These are phyloP conservation scores for Thielaviopsis euricoi DNA, from an alignment of 2,329 filamentous ascomycete species.

Conservation along the genomic window DNA sequence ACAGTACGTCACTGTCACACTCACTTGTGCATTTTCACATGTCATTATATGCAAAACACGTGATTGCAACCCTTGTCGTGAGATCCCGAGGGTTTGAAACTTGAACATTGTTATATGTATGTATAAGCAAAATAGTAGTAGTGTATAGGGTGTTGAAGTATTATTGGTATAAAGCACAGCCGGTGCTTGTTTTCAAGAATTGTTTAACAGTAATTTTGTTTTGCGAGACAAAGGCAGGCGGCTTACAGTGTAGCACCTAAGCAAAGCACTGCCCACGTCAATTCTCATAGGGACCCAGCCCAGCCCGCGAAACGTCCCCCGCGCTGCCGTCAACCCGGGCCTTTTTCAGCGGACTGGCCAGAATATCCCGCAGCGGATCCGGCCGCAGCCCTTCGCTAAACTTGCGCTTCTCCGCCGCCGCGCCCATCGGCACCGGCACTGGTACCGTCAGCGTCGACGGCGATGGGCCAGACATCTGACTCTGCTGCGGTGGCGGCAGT, in stretches of 20 bases:
- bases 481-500: background rate
- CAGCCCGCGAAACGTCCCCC: background rate
- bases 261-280: background rate
- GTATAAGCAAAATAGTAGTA: no score
- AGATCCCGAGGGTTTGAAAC: no score
- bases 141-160: no score
- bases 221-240: background rate
- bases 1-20: no score
- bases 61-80: no score
- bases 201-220: background rate
- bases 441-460: background rate
- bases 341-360: slow-evolving; percentile 6
- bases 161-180: background rate
- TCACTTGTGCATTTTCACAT: no score
- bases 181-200: background rate
- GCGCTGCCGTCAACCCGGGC: background rate
- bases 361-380: slow-evolving; percentile 16
- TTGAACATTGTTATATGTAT: no score
- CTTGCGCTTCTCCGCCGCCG: slow-evolving; percentile 11
- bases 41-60: no score
- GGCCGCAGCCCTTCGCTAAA: slow-evolving; percentile 15
- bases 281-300: background rate
- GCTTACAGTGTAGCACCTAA: no score
- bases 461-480: background rate
- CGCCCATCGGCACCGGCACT: slow-evolving; percentile 1